Conservation (phyloP, 805 yeast species). For the Kodamaea leandrae region DNA sequence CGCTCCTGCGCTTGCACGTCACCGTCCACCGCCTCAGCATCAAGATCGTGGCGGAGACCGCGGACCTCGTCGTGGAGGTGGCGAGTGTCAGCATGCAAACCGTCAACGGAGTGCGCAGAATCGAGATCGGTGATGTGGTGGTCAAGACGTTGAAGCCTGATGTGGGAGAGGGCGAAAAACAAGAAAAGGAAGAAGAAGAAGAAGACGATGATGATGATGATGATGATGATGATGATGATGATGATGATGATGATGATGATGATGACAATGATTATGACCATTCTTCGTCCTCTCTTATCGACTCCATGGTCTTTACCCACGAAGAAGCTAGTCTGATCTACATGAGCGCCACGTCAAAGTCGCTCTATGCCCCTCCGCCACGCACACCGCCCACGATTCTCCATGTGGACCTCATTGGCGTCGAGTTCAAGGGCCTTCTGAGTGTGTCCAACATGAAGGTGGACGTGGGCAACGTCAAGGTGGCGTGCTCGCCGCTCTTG, state of each 20-base stretch:
- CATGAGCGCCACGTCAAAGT: conserved; percentile 73
- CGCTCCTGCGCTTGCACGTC: conserved; percentile 58
- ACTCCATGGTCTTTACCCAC: conserved; percentile 64
- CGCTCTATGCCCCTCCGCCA: conserved; percentile 22
- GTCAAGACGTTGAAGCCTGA: conserved; percentile 42
- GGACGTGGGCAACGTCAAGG: conserved; percentile 37
- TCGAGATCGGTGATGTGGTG: conserved; percentile 39
- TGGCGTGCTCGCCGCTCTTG: conserved; percentile 45
- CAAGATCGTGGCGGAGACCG: conserved; percentile 47
- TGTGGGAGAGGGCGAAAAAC: conserved; percentile 25
- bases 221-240: conserved; percentile 10
- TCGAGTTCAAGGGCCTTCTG: conserved; percentile 49
- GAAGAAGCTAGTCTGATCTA: conserved; percentile 70
- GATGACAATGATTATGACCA: conserved; percentile 19
- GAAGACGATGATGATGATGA: neutral
- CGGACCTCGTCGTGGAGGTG: conserved; percentile 33
- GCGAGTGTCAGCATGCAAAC: conserved; percentile 36
- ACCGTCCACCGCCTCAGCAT: conserved; percentile 46
- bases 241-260: conserved; percentile 28
- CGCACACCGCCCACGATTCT: conserved; percentile 21
- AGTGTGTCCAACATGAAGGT: conserved; percentile 34
- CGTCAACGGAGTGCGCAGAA: conserved; percentile 45
- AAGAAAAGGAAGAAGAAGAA: conserved; percentile 4
- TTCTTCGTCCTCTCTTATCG: conserved; percentile 40
- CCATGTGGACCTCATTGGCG: conserved; percentile 34